phyloP scores from a whole-genome alignment of 495 filamentous ascomycete species.

The Penicillium simplicissimum region DNA sequence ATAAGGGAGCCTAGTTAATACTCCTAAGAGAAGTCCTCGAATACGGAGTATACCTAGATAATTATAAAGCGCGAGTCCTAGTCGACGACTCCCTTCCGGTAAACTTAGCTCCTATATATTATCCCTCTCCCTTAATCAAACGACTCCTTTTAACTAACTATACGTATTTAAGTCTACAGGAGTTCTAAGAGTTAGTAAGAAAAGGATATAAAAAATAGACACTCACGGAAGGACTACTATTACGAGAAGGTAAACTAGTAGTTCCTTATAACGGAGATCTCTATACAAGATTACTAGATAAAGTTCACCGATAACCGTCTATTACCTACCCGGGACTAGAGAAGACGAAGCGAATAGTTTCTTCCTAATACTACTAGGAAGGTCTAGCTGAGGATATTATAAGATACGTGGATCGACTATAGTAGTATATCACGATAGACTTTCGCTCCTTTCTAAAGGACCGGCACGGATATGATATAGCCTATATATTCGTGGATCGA shows the following conservation, averaged over 20 bases:
- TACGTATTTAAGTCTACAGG: not conserved
- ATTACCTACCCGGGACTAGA: conserved; percentile 3
- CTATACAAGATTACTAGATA: conserved; percentile 1
- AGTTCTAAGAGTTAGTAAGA: not conserved
- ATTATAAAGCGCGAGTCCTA: too few relatives aligned
- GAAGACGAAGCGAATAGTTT: not conserved
- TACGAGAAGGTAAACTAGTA: not conserved
- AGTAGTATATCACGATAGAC: not conserved
- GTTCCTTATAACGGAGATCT: not conserved
- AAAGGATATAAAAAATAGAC: not conserved
- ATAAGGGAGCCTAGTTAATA: not conserved
- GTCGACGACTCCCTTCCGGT: too few relatives aligned
- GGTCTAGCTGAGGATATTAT: not conserved
- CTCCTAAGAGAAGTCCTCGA: not conserved
- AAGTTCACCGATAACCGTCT: conserved; percentile 11
- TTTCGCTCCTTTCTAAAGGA: not conserved
- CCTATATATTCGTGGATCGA: not conserved
- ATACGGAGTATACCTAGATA: not conserved
- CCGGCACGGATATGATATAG: not conserved
- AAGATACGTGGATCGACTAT: too few relatives aligned
- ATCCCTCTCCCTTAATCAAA: too few relatives aligned
- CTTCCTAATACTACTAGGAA: conserved; percentile 1
- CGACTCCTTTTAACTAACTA: conserved; percentile 13
- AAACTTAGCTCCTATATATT: too few relatives aligned
- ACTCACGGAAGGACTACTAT: not conserved